A percentile compares a stretch with the other conserved stretches of the same genome.
Evolutionary conservation across 306 rosid species (phyloP).

Genomic region (Cucurbita pepo): DNA sequence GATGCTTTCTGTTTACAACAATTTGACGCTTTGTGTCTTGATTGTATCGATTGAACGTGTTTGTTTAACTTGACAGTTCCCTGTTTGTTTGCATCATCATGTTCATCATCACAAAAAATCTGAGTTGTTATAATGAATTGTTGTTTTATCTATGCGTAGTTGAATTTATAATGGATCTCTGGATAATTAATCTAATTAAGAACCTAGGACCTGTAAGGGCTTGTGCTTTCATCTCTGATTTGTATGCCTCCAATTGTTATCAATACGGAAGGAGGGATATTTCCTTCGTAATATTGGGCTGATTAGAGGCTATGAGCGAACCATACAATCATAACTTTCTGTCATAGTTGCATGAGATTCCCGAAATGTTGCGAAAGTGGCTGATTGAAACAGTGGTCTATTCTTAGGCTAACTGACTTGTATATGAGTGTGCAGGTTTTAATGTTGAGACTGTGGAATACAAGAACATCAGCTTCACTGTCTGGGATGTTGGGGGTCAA

Average conservation of each 20-base stretch:
- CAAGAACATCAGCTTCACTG: constrained; percentile 94
- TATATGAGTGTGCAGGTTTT: constrained; percentile 42
- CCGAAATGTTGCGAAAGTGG: neutral
- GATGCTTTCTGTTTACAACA: neutral
- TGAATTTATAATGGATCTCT: neutral
- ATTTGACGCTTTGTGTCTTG: neutral
- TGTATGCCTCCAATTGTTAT: too few species aligned
- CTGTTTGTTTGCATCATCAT: neutral
- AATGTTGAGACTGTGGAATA: constrained; percentile 92
- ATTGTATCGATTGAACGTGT: neutral
- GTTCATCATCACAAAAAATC: neutral
- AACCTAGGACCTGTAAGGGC: neutral
- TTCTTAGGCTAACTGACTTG: neutral
- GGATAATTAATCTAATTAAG: neutral
- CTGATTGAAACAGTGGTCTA: neutral
- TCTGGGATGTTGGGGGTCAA: constrained; percentile 98
- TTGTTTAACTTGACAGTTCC: neutral
- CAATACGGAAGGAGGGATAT: too few species aligned
- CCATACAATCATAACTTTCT: neutral
- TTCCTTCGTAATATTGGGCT: neutral
- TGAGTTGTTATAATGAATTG: neutral
- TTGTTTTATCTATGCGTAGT: neutral
- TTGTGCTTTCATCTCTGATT: neutral
- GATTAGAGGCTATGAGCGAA: neutral
- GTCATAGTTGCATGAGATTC: neutral